phyloP scores from a whole-genome alignment of 805 yeast genomes.

The Candida fluviatilis region DNA sequence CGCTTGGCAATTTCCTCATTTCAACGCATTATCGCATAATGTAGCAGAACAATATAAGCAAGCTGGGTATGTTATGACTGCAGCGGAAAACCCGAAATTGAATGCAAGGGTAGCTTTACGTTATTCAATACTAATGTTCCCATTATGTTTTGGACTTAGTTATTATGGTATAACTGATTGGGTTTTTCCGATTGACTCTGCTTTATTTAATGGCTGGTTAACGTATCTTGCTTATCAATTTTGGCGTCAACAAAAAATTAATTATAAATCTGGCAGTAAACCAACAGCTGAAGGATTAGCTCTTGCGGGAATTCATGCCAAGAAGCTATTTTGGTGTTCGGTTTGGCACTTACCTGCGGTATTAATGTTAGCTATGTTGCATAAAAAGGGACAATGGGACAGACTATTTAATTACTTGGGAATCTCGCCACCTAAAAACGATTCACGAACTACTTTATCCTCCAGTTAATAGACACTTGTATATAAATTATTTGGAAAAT shows the following conservation, averaged over 20 bases:
- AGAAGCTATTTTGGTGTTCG: conserved; percentile 87
- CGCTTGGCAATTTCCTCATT: conserved; percentile 99
- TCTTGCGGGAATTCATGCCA: conserved; percentile 66
- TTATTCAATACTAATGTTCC: conserved; percentile 90
- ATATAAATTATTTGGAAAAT: not conserved
- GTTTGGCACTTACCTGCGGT: conserved; percentile 93
- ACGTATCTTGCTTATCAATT: conserved; percentile 73
- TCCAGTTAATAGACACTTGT: not conserved
- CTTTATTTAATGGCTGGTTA: conserved; percentile 82
- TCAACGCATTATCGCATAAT: conserved; percentile 85
- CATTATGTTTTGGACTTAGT: conserved; percentile 78
- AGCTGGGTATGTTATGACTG: conserved; percentile 98
- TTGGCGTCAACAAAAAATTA: conserved; percentile 75
- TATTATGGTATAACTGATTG: conserved; percentile 81
- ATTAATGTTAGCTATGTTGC: conserved; percentile 85
- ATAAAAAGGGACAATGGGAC: conserved; percentile 95
- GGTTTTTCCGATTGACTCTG: conserved; percentile 76
- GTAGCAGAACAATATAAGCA: conserved; percentile 81
- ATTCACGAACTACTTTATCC: not conserved
- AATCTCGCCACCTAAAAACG: conserved; percentile 1
- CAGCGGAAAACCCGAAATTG: conserved; percentile 83
- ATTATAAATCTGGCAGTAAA: conserved; percentile 42
- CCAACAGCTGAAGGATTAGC: conserved; percentile 55
- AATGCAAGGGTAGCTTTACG: conserved; percentile 93
- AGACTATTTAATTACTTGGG: conserved; percentile 31